Conservation (phyloP, 345 rosid genomes). For the Euphorbia pulcherrima region DNA sequence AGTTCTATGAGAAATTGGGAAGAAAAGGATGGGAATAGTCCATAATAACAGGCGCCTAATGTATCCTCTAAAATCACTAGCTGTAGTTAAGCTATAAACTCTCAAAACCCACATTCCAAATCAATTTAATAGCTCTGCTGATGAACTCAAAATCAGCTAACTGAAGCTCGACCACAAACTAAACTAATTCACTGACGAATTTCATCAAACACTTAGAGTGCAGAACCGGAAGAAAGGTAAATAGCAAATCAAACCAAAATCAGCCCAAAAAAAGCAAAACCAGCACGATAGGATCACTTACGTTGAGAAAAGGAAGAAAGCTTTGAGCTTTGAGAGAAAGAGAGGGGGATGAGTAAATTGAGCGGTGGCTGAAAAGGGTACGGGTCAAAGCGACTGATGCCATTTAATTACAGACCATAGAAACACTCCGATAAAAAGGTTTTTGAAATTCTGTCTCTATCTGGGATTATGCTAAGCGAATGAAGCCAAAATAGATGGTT, state of each 20-base stretch:
- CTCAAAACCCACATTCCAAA: background rate
- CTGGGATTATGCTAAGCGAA: background rate
- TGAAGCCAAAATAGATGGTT: background rate
- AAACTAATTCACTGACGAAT: background rate
- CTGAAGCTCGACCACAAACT: background rate
- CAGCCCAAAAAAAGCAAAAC: constrained; percentile 2
- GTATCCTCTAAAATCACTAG: background rate
- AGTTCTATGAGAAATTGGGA: background rate
- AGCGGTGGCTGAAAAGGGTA: constrained; percentile 42
- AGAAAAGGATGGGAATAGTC: background rate
- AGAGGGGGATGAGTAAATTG: constrained; percentile 32
- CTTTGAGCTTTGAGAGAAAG: constrained; percentile 26
- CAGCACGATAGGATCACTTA: constrained; percentile 29
- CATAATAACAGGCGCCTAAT: background rate
- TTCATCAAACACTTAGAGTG: constrained; percentile 6
- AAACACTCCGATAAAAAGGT: background rate
- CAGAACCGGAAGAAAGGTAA: background rate
- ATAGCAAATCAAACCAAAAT: constrained; percentile 15
- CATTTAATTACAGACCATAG: constrained; percentile 40
- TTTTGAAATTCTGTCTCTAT: background rate
- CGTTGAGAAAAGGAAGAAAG: constrained; percentile 39
- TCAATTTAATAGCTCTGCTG: background rate
- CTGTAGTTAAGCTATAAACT: background rate
- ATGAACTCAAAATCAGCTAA: constrained; percentile 4
- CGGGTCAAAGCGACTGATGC: constrained; percentile 50